These are phyloP conservation scores for Arabidopsis hybrid DNA, from an alignment of 441 rosid genomes.

Conservation along the genomic window DNA sequence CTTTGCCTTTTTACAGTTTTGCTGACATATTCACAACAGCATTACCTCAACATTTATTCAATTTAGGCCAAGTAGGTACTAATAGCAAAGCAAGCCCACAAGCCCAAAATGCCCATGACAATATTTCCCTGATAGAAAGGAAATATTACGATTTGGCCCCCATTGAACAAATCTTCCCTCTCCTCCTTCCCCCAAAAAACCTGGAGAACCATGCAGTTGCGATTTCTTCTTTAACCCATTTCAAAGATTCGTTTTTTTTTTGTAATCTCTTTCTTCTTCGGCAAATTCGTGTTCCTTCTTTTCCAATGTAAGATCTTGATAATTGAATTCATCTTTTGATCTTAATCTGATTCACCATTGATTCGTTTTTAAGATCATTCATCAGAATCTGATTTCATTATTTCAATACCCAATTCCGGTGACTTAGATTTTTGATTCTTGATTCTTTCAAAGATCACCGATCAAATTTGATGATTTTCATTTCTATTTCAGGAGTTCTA, in stretches of 20 bases:
- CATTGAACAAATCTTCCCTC: background rate
- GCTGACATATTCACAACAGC: background rate
- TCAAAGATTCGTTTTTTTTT: background rate
- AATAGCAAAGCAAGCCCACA: background rate
- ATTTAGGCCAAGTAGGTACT: background rate
- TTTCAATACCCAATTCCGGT: background rate
- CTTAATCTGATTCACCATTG: background rate
- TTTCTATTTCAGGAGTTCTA: slow-evolving; percentile 37
- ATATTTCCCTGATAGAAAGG: background rate
- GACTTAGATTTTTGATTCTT: background rate
- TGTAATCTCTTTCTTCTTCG: background rate
- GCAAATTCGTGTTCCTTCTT: background rate
- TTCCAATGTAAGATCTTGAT: slow-evolving; percentile 23
- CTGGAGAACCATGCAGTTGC: slow-evolving; percentile 37
- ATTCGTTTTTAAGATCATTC: slow-evolving; percentile 6
- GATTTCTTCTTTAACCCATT: background rate
- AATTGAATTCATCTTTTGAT: background rate
- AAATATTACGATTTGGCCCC: background rate
- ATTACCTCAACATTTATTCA: background rate
- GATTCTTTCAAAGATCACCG: too few relatives aligned
- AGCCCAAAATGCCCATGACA: background rate
- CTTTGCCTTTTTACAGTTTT: too few relatives aligned
- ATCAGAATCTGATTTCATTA: background rate
- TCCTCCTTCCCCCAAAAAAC: background rate
- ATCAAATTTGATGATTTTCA: slow-evolving; percentile 5